Base-by-base conservation (phyloP, 2,329 filamentous ascomycete genomes). In the Geosmithia morbida region DNA sequence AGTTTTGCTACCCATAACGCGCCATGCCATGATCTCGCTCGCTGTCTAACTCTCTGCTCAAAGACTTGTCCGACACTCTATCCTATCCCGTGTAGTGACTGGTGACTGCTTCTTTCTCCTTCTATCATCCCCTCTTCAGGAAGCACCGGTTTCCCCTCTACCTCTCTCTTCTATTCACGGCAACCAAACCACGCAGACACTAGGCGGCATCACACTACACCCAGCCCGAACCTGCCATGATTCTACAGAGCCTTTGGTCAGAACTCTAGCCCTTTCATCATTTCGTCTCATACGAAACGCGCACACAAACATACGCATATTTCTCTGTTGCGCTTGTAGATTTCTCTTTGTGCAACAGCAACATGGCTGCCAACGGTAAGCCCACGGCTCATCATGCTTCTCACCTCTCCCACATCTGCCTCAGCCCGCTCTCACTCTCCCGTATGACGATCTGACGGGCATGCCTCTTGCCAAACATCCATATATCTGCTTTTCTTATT, bases 291-390 rank as follows among this genome's bases (percentile, higher is more conserved):
- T 3, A 37, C 33, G 33, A 3, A 26, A 37, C 33, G 14, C 17
- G 19, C 41, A 43, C 18, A 43, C 16, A n/a, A 18, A 22, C 42
- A 26, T 18, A 14, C 20, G 41, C 41, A 26, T n/a, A 44, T 26
- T 19, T 16, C n/a, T 7, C 20, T 29, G 16, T 44, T 22, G 29
- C 42, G 20, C 13, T 44, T n/a, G 5, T 19, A 44, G 11, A 6
- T 13, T 44, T 7, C 16, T 44, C 20, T n/a, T 26, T 26, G 20
- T 44, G 19, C 42, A 26, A 44, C 42, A 44, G 16, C 19, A 20
- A 47, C 33, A 48, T 46, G 40, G 40, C 41, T 19, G 37, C 49
- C 22, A 52, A 49, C 45, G 46, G 51, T 51, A 49, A 19, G 7
- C 16, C 16, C 30, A 44, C 37, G 26, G n/a, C 19, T 42, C 43